Percentiles rank a stretch among this genome's conserved stretches.
Conservation (phyloP, 2,329 filamentous ascomycete genomes). For the Nakataea oryzae region DNA sequence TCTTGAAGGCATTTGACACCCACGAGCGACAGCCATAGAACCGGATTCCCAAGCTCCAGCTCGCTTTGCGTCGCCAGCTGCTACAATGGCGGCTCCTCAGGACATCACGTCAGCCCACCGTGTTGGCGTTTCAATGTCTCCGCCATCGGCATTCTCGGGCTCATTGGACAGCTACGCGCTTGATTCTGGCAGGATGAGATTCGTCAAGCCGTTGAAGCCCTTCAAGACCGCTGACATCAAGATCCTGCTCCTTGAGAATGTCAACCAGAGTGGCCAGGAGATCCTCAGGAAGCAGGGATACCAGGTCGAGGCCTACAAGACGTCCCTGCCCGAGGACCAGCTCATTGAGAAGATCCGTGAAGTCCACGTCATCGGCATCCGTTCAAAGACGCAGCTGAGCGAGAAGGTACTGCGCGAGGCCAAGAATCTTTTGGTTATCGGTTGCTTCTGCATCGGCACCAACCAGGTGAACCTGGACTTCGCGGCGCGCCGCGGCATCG, state of each 20-base stretch:
- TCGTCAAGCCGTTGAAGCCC: conserved; percentile 75
- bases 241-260: conserved; percentile 89
- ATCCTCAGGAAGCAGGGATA: conserved; percentile 82
- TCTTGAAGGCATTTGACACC: too few relatives aligned
- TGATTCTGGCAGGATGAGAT: conserved; percentile 28
- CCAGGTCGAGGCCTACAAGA: conserved; percentile 87
- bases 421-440: conserved; percentile 89
- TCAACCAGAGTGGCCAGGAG: conserved; percentile 80
- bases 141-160: conserved; percentile 64
- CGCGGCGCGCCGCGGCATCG: conserved; percentile 76
- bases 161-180: conserved; percentile 43
- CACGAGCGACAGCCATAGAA: background rate
- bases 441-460: conserved; percentile 98
- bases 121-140: conserved; percentile 64
- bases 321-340: conserved; percentile 81
- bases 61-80: too few relatives aligned
- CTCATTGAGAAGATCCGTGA: conserved; percentile 96
- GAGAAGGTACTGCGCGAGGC: conserved; percentile 77
- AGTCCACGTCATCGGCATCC: conserved; percentile 94
- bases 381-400: conserved; percentile 93
- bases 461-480: conserved; percentile 87
- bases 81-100: conserved; percentile 10
- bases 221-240: conserved; percentile 96
- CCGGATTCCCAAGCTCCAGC: background rate
- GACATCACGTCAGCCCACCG: conserved; percentile 25